Base-by-base conservation (phyloP, 352 stramenopile species). In the Plasmopara viticola region DNA sequence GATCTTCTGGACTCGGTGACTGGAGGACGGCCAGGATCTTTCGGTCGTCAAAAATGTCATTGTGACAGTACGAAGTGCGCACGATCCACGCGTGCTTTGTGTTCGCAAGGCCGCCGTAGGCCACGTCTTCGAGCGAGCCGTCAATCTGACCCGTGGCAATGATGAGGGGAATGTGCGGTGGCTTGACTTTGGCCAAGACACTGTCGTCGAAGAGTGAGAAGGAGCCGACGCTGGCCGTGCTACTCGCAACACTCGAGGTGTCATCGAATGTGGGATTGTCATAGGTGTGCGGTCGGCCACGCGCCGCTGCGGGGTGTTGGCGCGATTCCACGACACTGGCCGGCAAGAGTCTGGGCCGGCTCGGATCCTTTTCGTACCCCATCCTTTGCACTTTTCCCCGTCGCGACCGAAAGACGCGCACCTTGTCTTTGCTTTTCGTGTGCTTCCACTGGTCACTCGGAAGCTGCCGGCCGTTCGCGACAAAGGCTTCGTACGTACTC, bases 401-500 rank as follows among this genome's bases (percentile, higher is more conserved):
- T 34, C 76, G 69, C 33, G 75, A 63, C 37, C 72, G 70, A 45
- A 74, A 87, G 9, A 85, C 60, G 12, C 72, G 61, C 20, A 87
- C 48, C 38, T 79, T 66, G 51, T 87, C 73, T 9, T 64, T 65
- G 14, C 56, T 56, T 48, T 76, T 76, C 30, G 76, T 38, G 39
- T 70, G 67, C 51, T 82, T 83, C 76, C 76, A 87, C 46, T 68
- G 57, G 9, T 72, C 53, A 13, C 31, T 45, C 10, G 66, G 44
- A 9, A 87, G 54, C 29, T 61, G 51, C 6, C 72, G 66, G 2
- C 60, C 57, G 28, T 68, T 65, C 9, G 64, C 57, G 34, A 84
- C 67, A 57, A 78, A 85, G 25, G 51, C 55, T 38, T 80, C 76
- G 58, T 81, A 77, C 18, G 66, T 66, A 8, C 76, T 59, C 35